Conservation (phyloP, 2,329 filamentous ascomycete genomes). For the Falciphora oryzae region DNA sequence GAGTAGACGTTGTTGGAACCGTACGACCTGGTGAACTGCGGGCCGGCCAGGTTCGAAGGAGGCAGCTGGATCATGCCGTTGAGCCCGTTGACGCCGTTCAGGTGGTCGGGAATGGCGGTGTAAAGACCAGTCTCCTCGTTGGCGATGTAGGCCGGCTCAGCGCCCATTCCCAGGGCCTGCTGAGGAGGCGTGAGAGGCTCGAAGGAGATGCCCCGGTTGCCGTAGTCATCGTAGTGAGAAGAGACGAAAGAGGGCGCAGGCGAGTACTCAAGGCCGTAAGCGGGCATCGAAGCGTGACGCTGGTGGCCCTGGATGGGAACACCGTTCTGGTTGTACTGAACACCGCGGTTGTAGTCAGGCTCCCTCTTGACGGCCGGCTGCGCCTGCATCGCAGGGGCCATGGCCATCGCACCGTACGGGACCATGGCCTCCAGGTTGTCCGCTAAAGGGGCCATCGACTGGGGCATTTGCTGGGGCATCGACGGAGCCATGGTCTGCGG, state of each 20-base stretch:
- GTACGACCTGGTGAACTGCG: slow-evolving; percentile 73
- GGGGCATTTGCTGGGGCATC: slow-evolving; percentile 50
- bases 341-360: slow-evolving; percentile 64
- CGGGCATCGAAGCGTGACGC: slow-evolving; percentile 96
- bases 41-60: slow-evolving; percentile 73
- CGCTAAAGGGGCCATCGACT: slow-evolving; percentile 47
- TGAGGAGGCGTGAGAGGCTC: slow-evolving; percentile 96
- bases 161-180: slow-evolving; percentile 71
- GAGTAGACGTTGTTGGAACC: slow-evolving; percentile 78
- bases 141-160: slow-evolving; percentile 93
- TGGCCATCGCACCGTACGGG: slow-evolving; percentile 62
- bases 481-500: slow-evolving; percentile 51
- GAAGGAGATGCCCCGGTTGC: slow-evolving; percentile 90
- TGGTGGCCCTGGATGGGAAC: slow-evolving; percentile 83
- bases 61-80: slow-evolving; percentile 89
- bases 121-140: slow-evolving; percentile 97
- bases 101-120: slow-evolving; percentile 86
- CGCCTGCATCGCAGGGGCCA: slow-evolving; percentile 63
- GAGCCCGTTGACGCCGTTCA: slow-evolving; percentile 64
- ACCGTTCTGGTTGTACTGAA: slow-evolving; percentile 90
- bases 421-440: slow-evolving; percentile 69
- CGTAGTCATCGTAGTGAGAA: slow-evolving; percentile 98
- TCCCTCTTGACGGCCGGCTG: slow-evolving; percentile 80
- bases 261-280: slow-evolving; percentile 91
- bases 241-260: slow-evolving; percentile 96